Base-by-base conservation (phyloP, 2,329 filamentous ascomycete genomes). In the Pestalotiopsis sp. region DNA sequence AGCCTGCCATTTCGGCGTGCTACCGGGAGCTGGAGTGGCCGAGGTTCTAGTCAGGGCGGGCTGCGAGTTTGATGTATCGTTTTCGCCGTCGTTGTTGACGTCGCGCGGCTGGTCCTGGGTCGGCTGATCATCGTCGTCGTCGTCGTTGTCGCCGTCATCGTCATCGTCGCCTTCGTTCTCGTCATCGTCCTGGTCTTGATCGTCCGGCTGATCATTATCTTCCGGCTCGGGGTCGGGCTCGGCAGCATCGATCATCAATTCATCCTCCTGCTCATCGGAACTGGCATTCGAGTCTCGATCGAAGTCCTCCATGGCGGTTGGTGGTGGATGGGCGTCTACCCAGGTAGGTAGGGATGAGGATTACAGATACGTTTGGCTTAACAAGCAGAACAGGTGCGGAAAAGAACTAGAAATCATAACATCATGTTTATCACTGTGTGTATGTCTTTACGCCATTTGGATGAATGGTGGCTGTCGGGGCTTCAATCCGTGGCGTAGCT, bases 1-100 rank as follows among this genome's bases (percentile, higher is more conserved):
- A 1, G 91, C 92, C 62, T 88, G 89, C 74, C 79, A 84, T 70
- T 73, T 78, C 58, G 75, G 79, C 83, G 76, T 78, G 1, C 71
- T 63, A 40, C 72, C 71, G 20, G 77, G 75, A 5, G 72, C 73
- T 2, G 77, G 75, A 1, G 80, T 78, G 31, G 78, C 77, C 4
- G 80, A 78, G 36, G 75, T 76, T 58, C 74, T 73, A 40, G 74
- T 73, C 11, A 77, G 70, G 7, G 75, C 66, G 72, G 72, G n/a
- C 72, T 74, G 25, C 27, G 65, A 41, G 52, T 65, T 58, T n/a
- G 60, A 45, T 40, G 13, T 20, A 69, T 69, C 68, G 67, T 57
- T 68, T 38, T 72, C 71, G 20, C 75, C 70, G 57, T 60, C 70
- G 23, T 69, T 79, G 67, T 70, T 78, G 63, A 77, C 38, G 57